phyloP scores from a whole-genome alignment of 805 yeast genomes.

The Suhomyces kilbournensis region DNA sequence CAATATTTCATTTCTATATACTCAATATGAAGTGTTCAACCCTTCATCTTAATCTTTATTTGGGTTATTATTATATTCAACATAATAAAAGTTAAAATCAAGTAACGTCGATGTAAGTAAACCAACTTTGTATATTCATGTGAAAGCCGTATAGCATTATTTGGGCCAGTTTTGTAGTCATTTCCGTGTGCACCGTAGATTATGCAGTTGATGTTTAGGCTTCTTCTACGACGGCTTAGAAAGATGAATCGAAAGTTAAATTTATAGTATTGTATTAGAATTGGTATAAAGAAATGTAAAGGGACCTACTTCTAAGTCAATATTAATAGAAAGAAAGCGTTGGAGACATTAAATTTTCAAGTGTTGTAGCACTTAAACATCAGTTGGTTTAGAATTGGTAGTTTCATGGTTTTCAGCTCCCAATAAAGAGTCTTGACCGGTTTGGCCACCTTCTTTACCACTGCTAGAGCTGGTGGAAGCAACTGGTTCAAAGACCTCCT shows the following conservation, averaged over 20 bases:
- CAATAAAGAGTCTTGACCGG: constrained; percentile 7
- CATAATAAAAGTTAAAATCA: constrained; percentile 1
- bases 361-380: constrained; percentile 3
- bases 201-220: neutral
- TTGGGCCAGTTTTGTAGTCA: no score
- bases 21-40: constrained; percentile 6
- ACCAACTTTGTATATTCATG: no score
- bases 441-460: constrained; percentile 10
- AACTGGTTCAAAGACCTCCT: constrained; percentile 17
- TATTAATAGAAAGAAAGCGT: neutral
- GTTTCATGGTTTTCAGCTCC: neutral
- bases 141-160: no score
- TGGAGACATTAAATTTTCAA: neutral
- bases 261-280: neutral
- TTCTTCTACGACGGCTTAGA: neutral
- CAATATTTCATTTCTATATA: constrained; percentile 6
- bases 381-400: constrained; percentile 5
- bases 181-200: no score
- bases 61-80: constrained; percentile 7
- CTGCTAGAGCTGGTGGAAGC: constrained; percentile 18
- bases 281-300: neutral
- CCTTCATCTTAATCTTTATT: constrained; percentile 3
- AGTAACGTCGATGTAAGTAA: no score
- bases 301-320: neutral
- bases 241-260: neutral